These are phyloP conservation scores for Circinella minor DNA, from an alignment of 371 early-diverging fungal species.

Conservation along the genomic window DNA sequence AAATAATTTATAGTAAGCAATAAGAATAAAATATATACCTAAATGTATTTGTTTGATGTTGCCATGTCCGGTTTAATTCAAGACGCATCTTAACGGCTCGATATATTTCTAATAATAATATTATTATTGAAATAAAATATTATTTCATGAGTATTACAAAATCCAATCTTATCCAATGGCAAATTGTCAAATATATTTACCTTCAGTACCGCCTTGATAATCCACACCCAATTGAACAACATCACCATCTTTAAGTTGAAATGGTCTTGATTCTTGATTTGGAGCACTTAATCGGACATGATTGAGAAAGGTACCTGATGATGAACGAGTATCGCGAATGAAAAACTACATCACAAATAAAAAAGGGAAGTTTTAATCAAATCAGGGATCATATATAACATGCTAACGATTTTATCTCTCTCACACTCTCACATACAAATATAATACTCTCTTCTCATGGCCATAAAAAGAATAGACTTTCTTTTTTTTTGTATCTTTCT, in stretches of 20 bases:
- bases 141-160: no score
- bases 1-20: no score
- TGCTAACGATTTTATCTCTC: no score
- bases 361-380: not conserved
- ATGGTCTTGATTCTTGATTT: slow-evolving; percentile 74
- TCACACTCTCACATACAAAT: no score
- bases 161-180: no score
- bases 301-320: slow-evolving; percentile 92
- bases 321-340: slow-evolving; percentile 83
- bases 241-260: slow-evolving; percentile 78
- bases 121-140: no score
- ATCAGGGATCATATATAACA: not conserved
- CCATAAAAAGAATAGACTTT: not conserved
- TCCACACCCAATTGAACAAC: slow-evolving; percentile 85
- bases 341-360: slow-evolving; percentile 57
- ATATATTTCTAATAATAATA: slow-evolving; percentile 21
- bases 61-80: slow-evolving; percentile 25
- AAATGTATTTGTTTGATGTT: slow-evolving; percentile 25
- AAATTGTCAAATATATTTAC: slow-evolving; percentile 27
- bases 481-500: not conserved
- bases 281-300: slow-evolving; percentile 78
- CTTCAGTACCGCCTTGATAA: slow-evolving; percentile 83
- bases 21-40: slow-evolving; percentile 19
- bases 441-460: no score
- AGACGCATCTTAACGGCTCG: slow-evolving; percentile 37